Percentiles rank a stretch among this genome's conserved stretches.
Conservation (phyloP, 169 alveolate genomes). For the Eimeria tenella region DNA sequence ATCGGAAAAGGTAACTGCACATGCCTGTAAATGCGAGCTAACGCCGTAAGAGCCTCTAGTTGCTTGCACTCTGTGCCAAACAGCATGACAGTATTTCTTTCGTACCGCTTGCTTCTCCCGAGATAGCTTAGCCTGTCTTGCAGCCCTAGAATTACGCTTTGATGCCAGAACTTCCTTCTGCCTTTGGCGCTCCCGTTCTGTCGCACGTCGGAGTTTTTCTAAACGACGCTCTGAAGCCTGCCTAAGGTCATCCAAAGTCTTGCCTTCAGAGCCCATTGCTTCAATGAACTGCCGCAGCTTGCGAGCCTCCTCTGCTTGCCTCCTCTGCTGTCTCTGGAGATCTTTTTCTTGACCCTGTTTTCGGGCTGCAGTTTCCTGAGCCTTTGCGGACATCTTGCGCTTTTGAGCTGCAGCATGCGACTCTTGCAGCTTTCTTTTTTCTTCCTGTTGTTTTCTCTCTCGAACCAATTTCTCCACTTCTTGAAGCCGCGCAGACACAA, state of each 20-base stretch:
- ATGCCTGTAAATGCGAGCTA: too few species aligned
- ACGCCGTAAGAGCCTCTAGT: too few species aligned
- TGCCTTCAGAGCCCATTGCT: constrained; percentile 73
- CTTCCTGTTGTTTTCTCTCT: constrained; percentile 59
- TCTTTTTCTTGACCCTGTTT: constrained; percentile 32
- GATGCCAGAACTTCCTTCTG: constrained; percentile 56
- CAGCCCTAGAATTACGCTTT: constrained; percentile 34
- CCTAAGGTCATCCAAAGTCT: constrained; percentile 60
- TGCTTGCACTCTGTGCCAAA: too few species aligned
- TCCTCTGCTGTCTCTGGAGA: constrained; percentile 30
- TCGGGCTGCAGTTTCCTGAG: constrained; percentile 39
- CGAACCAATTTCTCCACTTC: constrained; percentile 62
- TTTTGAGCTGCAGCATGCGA: constrained; percentile 42
- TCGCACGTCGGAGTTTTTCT: constrained; percentile 58
- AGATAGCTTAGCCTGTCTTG: constrained; percentile 50
- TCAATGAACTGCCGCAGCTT: constrained; percentile 65
- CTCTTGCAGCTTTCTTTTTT: constrained; percentile 46
- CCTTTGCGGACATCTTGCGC: constrained; percentile 9
- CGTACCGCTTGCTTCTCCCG: constrained; percentile 42
- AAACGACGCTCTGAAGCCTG: constrained; percentile 63
- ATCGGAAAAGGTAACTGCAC: too few species aligned
- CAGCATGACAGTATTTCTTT: too few species aligned
- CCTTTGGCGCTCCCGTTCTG: constrained; percentile 67
- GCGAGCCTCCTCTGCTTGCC: constrained; percentile 64
- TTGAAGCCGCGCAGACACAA: constrained; percentile 63